A percentile compares a stretch with the other conserved stretches of the same genome.
Evolutionary conservation across 2,329 filamentous ascomycete genomes (phyloP).

Genomic region (Ascochyta pisi): DNA sequence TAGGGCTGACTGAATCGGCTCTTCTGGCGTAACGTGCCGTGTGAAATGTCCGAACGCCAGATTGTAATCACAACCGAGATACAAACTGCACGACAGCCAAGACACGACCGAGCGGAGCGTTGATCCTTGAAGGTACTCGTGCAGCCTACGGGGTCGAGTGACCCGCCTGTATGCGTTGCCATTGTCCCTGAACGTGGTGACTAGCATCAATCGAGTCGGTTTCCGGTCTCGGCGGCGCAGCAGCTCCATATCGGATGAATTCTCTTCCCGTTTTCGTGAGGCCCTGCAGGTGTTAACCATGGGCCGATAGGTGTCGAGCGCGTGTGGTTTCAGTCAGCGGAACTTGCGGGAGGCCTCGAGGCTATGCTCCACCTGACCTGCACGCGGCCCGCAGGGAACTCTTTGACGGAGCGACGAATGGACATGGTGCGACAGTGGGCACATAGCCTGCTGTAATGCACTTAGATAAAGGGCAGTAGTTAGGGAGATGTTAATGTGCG

Average conservation of each 20-base stretch:
- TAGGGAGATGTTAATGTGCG: too few species aligned
- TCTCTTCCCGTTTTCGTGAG: slow-evolving; percentile 1
- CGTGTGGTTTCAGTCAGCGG: slow-evolving; percentile 18
- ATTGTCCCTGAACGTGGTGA: slow-evolving; percentile 2
- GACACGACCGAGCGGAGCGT: not conserved
- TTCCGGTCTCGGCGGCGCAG: not conserved
- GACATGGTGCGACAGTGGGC: not conserved
- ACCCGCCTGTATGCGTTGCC: slow-evolving; percentile 10
- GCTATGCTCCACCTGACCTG: not conserved
- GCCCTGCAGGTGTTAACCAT: slow-evolving; percentile 22
- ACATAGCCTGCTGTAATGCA: not conserved
- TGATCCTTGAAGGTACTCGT: not conserved
- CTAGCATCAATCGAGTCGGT: slow-evolving; percentile 13
- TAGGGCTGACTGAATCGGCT: not conserved
- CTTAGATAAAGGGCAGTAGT: slow-evolving; percentile 1
- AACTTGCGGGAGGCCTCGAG: not conserved
- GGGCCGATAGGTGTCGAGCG: slow-evolving; percentile 13
- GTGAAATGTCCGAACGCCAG: not conserved
- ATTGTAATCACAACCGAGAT: not conserved
- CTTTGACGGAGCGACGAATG: not conserved
- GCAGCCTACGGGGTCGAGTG: slow-evolving; percentile 8
- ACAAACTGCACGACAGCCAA: not conserved
- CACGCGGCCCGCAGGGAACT: not conserved
- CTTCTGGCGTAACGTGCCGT: slow-evolving; percentile 1
- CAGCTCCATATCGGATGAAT: slow-evolving; percentile 4